Base-by-base conservation (phyloP, 345 rosid species). In the Eutrema heterophyllum region DNA sequence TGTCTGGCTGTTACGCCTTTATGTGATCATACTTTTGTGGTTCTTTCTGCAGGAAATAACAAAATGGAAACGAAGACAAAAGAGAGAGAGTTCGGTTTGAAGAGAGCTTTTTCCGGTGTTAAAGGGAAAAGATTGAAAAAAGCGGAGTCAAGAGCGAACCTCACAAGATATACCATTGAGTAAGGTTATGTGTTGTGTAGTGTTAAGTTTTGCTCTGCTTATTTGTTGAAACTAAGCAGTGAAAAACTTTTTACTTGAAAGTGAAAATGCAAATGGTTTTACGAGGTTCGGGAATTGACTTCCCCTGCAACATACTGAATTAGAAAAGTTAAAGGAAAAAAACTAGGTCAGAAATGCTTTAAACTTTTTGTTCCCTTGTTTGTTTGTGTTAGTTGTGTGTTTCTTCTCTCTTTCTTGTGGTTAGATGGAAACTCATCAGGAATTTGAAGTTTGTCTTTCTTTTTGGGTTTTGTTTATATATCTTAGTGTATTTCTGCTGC, bases 281-380 rank as follows among this genome's bases (percentile, higher is more conserved):
- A 75, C 65, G 83, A 83, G 97, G 97, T 91, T 91, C 97, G 96
- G 97, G 97, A 55, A 91, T 89, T 93, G 97, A 93, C 97, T 93
- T 91, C 72, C 76, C 67, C 72, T 64, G 76, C 67, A 49, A 70
- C 54, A 44, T 56, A 45, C 50, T 54, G 29, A 24, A 16, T 12
- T 45, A 53, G 40, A 36, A 3, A 33, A 21, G 15, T 55, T 21
- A 14, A 26, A 61, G 15, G 11, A 24, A 7, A 29, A 41, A 18
- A 29, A 24, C 4, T 57, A 53, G 75, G 59, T 38, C 49, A 76
- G 65, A 53, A 8, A 55, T 62, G 36, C 40, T 60, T 10, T 53
- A 44, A 1, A 44, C 29, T 21, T 21, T 21, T 21, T 21, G 24
- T 21, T 21, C n/a, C n/a, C 67, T 62, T 58, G 46, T 49, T 51